Base-by-base conservation (phyloP, 805 yeast genomes). In the Lipomyces kockii region DNA sequence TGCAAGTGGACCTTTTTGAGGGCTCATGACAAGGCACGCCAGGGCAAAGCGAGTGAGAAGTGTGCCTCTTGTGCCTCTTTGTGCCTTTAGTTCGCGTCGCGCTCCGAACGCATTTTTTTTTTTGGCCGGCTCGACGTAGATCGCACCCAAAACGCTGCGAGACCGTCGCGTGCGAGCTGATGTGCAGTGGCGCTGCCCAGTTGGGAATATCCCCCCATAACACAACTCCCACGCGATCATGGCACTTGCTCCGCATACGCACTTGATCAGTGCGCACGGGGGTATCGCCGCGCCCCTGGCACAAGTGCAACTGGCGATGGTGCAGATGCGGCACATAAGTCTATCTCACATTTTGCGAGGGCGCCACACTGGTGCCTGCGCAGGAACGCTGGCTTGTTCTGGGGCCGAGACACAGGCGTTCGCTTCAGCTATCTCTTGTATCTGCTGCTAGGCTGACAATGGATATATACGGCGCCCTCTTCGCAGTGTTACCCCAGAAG, bases 221-320 rank as follows among this genome's bases (percentile, higher is more conserved):
- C 49, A 43, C 22, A 17, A 17, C 49, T n/a, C n/a, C 49, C 3
- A 6, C 49, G 22, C 14, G 39, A 11, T 4, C 11, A 7, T 25
- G 3, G 22, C 22, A 43, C 22, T 43, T 43, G 49, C 49, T 17
- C 49, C 49, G 22, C 3, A n/a, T 43, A 3, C 22, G 22, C 49
- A 43, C 49, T n/a, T 5, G 32, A n/a, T n/a, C 22, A 7, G 22
- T n/a, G 22, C 49, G 49, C 22, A 17, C 25, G 20, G 2, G 49
- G 5, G 3, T 43, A 4, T 17, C 55, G 55, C 55, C 55, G 55
- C 55, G 55, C n/a, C 55, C 55, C 55, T 52, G 55, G 55, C 34
- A 6, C 29, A 52, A 9, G 29, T 52, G 35, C n/a, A 29, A 5
- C n/a, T 5, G 3, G 5, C 12, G 32, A 2, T 17, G 20, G n/a